Conservation (phyloP, 2,329 filamentous ascomycete species). For the Zymoseptoria tritici region DNA sequence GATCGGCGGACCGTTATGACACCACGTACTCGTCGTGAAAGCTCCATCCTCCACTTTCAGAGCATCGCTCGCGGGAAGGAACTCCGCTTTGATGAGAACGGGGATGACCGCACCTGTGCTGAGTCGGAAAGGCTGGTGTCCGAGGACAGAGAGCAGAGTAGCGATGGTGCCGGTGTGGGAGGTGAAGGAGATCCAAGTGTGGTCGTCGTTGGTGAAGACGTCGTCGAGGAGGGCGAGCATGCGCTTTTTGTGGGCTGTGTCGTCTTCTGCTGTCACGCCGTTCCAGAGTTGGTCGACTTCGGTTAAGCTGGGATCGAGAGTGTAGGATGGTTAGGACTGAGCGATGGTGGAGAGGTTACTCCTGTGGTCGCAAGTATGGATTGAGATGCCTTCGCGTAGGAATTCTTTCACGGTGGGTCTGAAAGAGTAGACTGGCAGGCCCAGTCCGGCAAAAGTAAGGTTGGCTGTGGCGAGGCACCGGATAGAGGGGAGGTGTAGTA, state of each 20-base stretch:
- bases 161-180: constrained; percentile 54
- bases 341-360: constrained; percentile 49
- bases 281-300: constrained; percentile 53
- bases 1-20: constrained; percentile 27
- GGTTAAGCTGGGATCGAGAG: constrained; percentile 53
- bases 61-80: constrained; percentile 27
- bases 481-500: constrained; percentile 60
- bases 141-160: constrained; percentile 48
- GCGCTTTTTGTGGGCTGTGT: constrained; percentile 45
- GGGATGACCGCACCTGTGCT: constrained; percentile 63
- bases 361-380: constrained; percentile 61
- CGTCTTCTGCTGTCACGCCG: constrained; percentile 43
- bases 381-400: constrained; percentile 58
- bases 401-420: constrained; percentile 56
- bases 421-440: constrained; percentile 48
- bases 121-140: constrained; percentile 55
- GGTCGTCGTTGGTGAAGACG: constrained; percentile 47
- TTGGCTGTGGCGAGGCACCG: constrained; percentile 58
- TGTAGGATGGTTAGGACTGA: constrained; percentile 45
- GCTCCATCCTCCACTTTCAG: constrained; percentile 26
- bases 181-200: constrained; percentile 53
- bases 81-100: constrained; percentile 56
- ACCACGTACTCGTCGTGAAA: constrained; percentile 30
- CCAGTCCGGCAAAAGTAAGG: constrained; percentile 52
- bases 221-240: constrained; percentile 49